Conservation (phyloP, 495 filamentous ascomycete species). For the Monascus purpureus region DNA sequence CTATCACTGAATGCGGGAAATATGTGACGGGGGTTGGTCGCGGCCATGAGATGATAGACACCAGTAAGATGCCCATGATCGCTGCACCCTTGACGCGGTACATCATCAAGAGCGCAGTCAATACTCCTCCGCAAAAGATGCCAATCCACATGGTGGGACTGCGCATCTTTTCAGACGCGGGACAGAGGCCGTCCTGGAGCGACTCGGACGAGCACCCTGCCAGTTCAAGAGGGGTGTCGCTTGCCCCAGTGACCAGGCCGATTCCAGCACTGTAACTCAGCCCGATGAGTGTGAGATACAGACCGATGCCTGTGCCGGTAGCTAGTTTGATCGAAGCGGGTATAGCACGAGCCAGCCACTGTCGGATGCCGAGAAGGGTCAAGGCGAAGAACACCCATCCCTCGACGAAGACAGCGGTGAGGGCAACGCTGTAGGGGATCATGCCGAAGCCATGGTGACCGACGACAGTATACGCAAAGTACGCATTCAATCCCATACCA, state of each 20-base stretch:
- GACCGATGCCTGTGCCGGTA: slow-evolving; percentile 67
- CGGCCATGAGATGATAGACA: slow-evolving; percentile 77
- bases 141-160: slow-evolving; percentile 71
- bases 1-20: slow-evolving; percentile 56
- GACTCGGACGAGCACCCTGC: slow-evolving; percentile 45
- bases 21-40: slow-evolving; percentile 57
- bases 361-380: slow-evolving; percentile 60
- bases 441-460: slow-evolving; percentile 52
- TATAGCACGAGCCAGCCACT: slow-evolving; percentile 69
- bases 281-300: slow-evolving; percentile 70
- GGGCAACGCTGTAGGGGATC: slow-evolving; percentile 53
- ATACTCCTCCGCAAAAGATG: slow-evolving; percentile 66
- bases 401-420: slow-evolving; percentile 75
- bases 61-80: slow-evolving; percentile 64
- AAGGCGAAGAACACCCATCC: slow-evolving; percentile 58
- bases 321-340: slow-evolving; percentile 70
- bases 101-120: slow-evolving; percentile 65
- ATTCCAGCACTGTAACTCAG: slow-evolving; percentile 69
- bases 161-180: slow-evolving; percentile 48
- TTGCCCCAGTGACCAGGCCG: slow-evolving; percentile 49
- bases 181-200: slow-evolving; percentile 33
- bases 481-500: slow-evolving; percentile 75
- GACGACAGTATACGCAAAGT: slow-evolving; percentile 70
- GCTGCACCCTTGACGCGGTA: slow-evolving; percentile 74
- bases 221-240: slow-evolving; percentile 46